Evolutionary conservation across 2,329 filamentous ascomycete species (phyloP), one percentile per base, ranked within the genome.

Genomic region (Paraphoma sp.): DNA sequence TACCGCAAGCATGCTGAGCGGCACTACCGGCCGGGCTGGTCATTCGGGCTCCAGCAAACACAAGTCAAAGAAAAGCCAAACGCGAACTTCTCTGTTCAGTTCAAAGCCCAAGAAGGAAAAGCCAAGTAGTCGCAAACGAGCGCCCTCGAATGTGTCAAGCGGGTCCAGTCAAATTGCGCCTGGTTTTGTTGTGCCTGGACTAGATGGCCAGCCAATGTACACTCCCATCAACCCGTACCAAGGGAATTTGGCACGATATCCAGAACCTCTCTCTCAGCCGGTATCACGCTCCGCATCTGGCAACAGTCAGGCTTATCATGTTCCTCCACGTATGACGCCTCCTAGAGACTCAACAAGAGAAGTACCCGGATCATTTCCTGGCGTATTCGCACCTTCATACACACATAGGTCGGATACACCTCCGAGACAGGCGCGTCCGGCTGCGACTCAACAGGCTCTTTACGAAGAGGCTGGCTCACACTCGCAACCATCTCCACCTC

Each of bases 131-230:
- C 69, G 65, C 43, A 72, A 71, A 54, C 67, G 63, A 10, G 68
- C 57, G 48, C 59, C 55, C 54, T 76, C 68, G 48, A 71, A 59
- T 16, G 44, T 56, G 10, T 60, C 67, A 7, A 64, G 56, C 14
- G 55, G 60, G 18, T 55, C 58, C 5, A 60, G 56, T 49, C 62
- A 54, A 47, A 52, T 59, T 55, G 65, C 78, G 12, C 79, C 81
- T 36, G 81, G 82, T 64, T 80, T 82, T 69, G 64, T 83, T 62
- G 69, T 84, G 18, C 75, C 78, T 54, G 79, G 81, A 14, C 76
- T 81, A 38, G 81, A 83, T 64, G 81, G 82, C 50, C 72, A 78
- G 53, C 74, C 78, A 2, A 72, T 79, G 8, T 84, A 82, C 56
- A 67, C 72, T 30, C 75, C 80, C n/a, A 72, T 81, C 43, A 80